These are phyloP conservation scores for Hymenoscyphus occultus DNA, from an alignment of 2,329 filamentous ascomycete species.

Conservation along the genomic window DNA sequence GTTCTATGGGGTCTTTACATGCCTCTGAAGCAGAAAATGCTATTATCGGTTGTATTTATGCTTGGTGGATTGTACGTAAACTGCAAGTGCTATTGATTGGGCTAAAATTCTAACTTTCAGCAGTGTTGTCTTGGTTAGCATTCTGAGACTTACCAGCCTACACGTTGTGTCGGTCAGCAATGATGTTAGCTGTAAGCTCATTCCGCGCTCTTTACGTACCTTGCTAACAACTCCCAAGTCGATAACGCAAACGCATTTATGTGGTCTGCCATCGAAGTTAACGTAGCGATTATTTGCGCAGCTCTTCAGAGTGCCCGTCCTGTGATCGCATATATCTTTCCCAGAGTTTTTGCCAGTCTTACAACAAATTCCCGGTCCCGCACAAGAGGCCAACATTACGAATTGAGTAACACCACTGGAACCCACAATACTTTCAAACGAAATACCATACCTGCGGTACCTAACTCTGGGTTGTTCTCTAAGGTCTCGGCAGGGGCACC, in stretches of 20 bases:
- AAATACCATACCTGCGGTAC: neutral
- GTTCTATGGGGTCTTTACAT: neutral
- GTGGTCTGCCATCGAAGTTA: neutral
- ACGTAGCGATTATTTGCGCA: neutral
- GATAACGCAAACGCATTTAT: neutral
- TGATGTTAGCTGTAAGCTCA: neutral
- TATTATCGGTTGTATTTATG: neutral
- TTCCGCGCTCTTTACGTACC: too few species aligned
- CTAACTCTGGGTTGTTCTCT: neutral
- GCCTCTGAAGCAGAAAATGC: neutral
- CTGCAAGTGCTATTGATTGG: neutral
- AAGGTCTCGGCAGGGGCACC: neutral
- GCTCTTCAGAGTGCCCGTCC: neutral
- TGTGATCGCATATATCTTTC: neutral
- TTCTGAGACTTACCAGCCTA: neutral
- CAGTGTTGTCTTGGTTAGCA: neutral
- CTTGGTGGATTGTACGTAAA: neutral
- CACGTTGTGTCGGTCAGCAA: neutral
- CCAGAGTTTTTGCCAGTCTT: neutral
- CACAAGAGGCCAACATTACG: neutral
- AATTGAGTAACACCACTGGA: neutral
- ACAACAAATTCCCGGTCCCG: neutral
- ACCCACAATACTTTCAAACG: neutral
- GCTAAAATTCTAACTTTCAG: neutral
- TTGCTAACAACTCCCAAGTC: neutral